A percentile compares a stretch with the other conserved stretches of the same genome.
Conservation (phyloP, 2,329 filamentous ascomycete genomes). For the Reticulascus tulasneorum region DNA sequence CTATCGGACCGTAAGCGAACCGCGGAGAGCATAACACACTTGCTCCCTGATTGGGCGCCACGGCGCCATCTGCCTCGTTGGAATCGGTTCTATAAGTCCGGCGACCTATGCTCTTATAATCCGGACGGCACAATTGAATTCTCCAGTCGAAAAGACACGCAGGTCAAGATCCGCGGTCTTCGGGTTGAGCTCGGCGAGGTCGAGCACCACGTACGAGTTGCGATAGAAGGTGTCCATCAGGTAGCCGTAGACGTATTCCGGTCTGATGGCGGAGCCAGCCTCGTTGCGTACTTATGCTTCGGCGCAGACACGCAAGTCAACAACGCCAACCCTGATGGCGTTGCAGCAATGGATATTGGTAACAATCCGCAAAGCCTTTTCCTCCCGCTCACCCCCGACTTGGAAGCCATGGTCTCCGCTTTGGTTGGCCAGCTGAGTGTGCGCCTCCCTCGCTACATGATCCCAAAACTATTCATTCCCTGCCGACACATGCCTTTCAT, state of each 20-base stretch:
- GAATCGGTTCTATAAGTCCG: conserved; percentile 7
- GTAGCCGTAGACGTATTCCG: conserved; percentile 1
- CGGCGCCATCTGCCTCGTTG: not conserved
- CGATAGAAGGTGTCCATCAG: not conserved
- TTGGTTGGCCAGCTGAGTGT: not conserved
- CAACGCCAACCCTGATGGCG: no score
- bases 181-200: conserved; percentile 37
- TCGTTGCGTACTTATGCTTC: not conserved
- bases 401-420: not conserved
- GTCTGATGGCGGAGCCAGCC: not conserved
- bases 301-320: no score
- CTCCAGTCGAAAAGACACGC: conserved; percentile 23
- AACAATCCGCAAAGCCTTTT: not conserved
- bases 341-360: no score
- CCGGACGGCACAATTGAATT: not conserved
- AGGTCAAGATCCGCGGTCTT: conserved; percentile 41
- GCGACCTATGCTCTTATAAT: conserved; percentile 1
- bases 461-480: conserved; percentile 12
- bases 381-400: not conserved
- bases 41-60: no score
- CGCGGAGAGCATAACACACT: no score
- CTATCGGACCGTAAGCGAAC: not conserved
- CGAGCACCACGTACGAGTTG: not conserved
- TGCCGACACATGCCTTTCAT: conserved; percentile 13
- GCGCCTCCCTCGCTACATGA: conserved; percentile 16